phyloP scores from a whole-genome alignment of 2,329 filamentous ascomycete genomes.

The Cercospora sp. region DNA sequence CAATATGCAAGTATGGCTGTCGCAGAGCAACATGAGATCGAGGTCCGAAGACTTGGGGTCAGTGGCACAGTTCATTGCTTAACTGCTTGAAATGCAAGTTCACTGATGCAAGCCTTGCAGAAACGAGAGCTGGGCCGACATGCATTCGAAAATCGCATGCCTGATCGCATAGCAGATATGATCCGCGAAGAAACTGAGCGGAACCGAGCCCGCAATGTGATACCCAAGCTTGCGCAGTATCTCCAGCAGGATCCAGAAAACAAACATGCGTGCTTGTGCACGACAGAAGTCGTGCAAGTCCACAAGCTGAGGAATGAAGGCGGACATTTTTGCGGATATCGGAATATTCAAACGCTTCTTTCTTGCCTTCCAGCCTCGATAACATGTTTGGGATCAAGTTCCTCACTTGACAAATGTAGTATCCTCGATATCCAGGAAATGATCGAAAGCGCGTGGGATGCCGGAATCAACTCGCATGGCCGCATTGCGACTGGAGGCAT shows the following conservation, averaged over 20 bases:
- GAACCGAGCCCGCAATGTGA: conserved; percentile 44
- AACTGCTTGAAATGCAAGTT: background rate
- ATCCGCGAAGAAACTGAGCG: conserved; percentile 17
- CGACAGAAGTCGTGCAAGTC: conserved; percentile 71
- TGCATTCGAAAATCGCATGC: conserved; percentile 50
- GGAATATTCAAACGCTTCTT: conserved; percentile 86
- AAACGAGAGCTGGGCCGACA: conserved; percentile 48
- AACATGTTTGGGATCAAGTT: conserved; percentile 31
- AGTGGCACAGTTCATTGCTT: background rate
- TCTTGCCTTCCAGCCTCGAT: conserved; percentile 24
- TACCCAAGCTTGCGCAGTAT: conserved; percentile 48
- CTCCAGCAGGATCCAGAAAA: conserved; percentile 62
- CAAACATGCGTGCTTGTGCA: conserved; percentile 74
- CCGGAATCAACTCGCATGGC: conserved; percentile 72
- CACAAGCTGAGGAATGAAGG: conserved; percentile 78
- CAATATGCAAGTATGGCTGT: background rate
- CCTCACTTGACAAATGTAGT: conserved; percentile 45
- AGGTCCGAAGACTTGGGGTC: background rate
- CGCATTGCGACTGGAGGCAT: conserved; percentile 83
- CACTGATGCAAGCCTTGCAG: conserved; percentile 29
- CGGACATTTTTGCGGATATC: conserved; percentile 82
- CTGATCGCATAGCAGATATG: conserved; percentile 39
- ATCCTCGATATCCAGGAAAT: conserved; percentile 80
- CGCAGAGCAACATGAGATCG: background rate
- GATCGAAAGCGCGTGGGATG: conserved; percentile 87